Evolutionary conservation across 192 early-diverging fungal genomes (phyloP), one percentile per base, ranked within the genome.

Genomic region (Coemansia sp.): DNA sequence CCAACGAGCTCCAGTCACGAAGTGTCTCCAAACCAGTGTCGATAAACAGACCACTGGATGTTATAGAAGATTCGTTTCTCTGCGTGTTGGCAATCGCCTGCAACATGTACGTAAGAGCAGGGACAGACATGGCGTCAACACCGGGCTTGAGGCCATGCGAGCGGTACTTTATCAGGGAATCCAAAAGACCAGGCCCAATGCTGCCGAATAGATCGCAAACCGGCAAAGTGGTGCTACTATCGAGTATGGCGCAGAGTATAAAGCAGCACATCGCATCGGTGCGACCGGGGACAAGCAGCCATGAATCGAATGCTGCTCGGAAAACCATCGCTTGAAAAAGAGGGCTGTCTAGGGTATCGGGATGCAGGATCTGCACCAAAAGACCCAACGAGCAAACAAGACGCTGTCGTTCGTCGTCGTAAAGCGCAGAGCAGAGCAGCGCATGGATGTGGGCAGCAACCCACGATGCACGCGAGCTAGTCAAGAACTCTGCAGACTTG

Each of bases 371-470:
- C 25, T 40, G 23, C 2, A 63, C 6, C 23, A 79, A 52, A 9
- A 69, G 50, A 38, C 62, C 61, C 6, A 72, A 66, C 36, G 75
- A 52, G 9, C 55, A 30, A 14, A 57, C 59, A 31, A 79, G 65
- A 5, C 47, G 62, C 52, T 65, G 62, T 15, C 63, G 63, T 22
- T 60, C 40, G 28, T 73, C 70, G 48, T 59, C 53, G 6, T 34
- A 53, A 13, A 37, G 63, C 17, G 70, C 61, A 3, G 40, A 31
- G 19, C 62, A 59, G 3, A 72, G 55, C 13, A 11, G 57, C 15
- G 42, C 20, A 44, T 79, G 70, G 7, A 79, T 23, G 11, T 72
- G 65, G 2, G 72, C 45, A 27, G 54, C 66, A 20, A 79, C 54
- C 75, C 75, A 79, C 11, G 57, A 53, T 4, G 60, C 57, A 37